Percentiles rank a stretch among this genome's conserved stretches.
phyloP scores from a whole-genome alignment of 106 monocot genomes.

The Acorus gramineus region DNA sequence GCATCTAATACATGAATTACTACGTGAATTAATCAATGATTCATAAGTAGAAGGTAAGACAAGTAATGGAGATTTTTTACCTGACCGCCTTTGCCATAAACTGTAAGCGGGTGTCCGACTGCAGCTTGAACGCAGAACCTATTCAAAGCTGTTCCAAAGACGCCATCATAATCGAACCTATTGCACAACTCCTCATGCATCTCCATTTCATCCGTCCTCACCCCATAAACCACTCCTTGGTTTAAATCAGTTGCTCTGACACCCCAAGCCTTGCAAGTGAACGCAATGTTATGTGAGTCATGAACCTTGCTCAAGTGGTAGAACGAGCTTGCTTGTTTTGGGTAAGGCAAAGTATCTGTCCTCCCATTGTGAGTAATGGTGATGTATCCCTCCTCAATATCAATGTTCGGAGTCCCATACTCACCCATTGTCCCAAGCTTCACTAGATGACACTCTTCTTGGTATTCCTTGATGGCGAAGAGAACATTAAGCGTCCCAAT shows the following conservation, averaged over 20 bases:
- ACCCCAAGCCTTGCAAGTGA: conserved; percentile 93
- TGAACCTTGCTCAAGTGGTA: conserved; percentile 97
- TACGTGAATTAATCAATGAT: too few species aligned
- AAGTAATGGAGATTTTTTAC: conserved; percentile 26
- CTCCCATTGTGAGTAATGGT: conserved; percentile 96
- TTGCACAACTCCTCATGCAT: conserved; percentile 93
- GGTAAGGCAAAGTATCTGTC: conserved; percentile 95
- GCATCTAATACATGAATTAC: too few species aligned
- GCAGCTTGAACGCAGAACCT: conserved; percentile 98
- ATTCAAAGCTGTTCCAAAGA: conserved; percentile 92
- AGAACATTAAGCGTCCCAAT: conserved; percentile 95
- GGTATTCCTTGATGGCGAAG: conserved; percentile 88
- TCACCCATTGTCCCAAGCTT: conserved; percentile 99
- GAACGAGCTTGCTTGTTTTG: conserved; percentile 96
- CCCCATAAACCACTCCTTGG: conserved; percentile 94
- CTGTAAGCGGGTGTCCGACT: conserved; percentile 89
- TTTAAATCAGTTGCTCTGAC: conserved; percentile 89
- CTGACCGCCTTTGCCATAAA: conserved; percentile 97
- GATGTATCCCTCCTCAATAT: conserved; percentile 93
- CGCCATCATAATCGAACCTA: conserved; percentile 91
- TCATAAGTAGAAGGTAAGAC: background rate
- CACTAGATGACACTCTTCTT: conserved; percentile 82
- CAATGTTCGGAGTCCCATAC: conserved; percentile 97
- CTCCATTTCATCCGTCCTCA: conserved; percentile 78
- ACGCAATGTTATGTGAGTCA: conserved; percentile 92